phyloP scores from a whole-genome alignment of 2,329 filamentous ascomycete species.

The Pestalotiopsis sp. region DNA sequence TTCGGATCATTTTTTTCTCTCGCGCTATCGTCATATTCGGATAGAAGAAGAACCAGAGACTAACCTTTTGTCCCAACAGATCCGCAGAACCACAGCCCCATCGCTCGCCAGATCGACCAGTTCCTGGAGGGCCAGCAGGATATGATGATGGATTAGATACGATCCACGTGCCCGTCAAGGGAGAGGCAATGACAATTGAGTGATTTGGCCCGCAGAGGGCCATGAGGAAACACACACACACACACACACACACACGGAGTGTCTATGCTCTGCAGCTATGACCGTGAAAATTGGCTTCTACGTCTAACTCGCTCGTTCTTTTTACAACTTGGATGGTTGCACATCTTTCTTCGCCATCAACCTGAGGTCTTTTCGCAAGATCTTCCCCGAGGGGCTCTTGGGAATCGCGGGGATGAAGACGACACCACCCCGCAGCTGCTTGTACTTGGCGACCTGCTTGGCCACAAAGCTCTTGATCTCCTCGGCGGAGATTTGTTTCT shows the following conservation, averaged over 20 bases:
- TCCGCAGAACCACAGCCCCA: not conserved
- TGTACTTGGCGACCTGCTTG: slow-evolving; percentile 31
- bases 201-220: no score
- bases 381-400: slow-evolving; percentile 40
- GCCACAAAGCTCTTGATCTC: slow-evolving; percentile 27
- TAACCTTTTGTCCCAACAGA: not conserved
- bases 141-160: no score
- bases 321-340: slow-evolving; percentile 21
- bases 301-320: not conserved
- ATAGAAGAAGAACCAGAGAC: no score
- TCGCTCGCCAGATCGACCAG: not conserved
- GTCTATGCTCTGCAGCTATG: not conserved
- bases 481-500: slow-evolving; percentile 22
- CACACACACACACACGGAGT: no score
- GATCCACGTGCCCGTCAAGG: no score
- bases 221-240: no score
- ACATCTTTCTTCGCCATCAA: slow-evolving; percentile 26
- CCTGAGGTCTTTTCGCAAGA: slow-evolving; percentile 35
- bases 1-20: no score
- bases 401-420: slow-evolving; percentile 37
- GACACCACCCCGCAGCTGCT: slow-evolving; percentile 36
- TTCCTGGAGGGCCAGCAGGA: not conserved
- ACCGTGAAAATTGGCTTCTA: not conserved
- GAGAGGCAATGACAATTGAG: no score
- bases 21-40: no score